Evolutionary conservation across 257 asterid genomes (phyloP).

Genomic region (Solanum rostratum): DNA sequence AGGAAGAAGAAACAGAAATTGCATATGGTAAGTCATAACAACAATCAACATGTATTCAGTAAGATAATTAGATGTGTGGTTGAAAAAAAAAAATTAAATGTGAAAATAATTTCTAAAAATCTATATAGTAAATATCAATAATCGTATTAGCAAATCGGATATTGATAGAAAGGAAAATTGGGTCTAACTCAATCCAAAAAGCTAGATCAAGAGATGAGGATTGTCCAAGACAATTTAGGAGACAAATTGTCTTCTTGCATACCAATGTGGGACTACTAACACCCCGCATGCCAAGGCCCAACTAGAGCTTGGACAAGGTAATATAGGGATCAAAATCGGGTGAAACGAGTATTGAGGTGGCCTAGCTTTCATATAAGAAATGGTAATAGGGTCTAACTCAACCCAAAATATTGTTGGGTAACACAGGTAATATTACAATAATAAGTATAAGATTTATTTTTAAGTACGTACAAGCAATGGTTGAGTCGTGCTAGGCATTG

Average conservation of each 20-base stretch:
- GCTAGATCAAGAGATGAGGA: background rate
- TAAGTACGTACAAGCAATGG: too few species aligned
- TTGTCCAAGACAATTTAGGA: background rate
- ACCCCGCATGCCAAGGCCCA: background rate
- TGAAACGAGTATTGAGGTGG: background rate
- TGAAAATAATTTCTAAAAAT: background rate
- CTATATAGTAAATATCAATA: background rate
- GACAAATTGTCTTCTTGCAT: background rate
- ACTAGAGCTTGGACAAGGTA: background rate
- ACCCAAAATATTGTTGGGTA: background rate
- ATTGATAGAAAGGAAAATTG: background rate
- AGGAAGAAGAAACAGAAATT: background rate
- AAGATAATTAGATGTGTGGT: too few species aligned
- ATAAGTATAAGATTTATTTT: too few species aligned
- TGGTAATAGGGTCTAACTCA: background rate
- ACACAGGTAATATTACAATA: too few species aligned
- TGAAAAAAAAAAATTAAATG: too few species aligned
- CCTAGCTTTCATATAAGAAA: background rate
- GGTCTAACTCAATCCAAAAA: background rate
- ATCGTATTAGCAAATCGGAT: background rate
- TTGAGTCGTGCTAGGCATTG: too few species aligned
- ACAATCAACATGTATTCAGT: background rate
- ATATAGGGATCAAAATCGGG: background rate
- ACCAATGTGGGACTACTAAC: background rate
- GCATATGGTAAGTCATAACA: slow-evolving; percentile 1